Evolutionary conservation across 2,329 filamentous ascomycete genomes (phyloP), one percentile per base, ranked within the genome.

Genomic region (Colletotrichum tanaceti): DNA sequence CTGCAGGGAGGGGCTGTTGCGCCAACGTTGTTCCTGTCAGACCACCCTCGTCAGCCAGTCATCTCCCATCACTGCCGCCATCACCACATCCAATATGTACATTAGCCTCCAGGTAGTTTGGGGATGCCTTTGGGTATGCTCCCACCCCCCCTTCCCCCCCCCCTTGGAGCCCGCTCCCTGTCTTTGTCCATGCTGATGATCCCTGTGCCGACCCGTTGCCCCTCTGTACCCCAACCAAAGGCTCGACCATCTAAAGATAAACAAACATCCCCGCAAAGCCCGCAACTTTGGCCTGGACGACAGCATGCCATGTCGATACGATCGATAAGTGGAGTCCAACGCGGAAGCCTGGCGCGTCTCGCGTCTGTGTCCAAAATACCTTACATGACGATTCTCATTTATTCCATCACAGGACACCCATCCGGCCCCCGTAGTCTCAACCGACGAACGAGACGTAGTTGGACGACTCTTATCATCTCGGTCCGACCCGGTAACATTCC

Each of bases 1-100:
- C 65, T 65, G 62, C 65, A 68, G 32, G 47, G 60, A 67, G 53
- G 28, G 28, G 65, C 65, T 67, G 47, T 53, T 43, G 32, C 62
- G 55, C 55, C 65, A 68, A 65, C 61, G 62, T 60, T 49, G 62
- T 65, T 38, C 44, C 52, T 46, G 55, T 59, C 53, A 64, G 46
- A 68, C 39, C 46, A 22, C 18, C 38, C 35, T 41, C 14, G 49
- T 18, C 43, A n/a, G 35, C 32, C 61, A 20, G 43, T 63, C 61
- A 63, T 13, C 28, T 24, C 41, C 38, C 54, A 11, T 64, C 52
- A 43, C 43, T 22, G n/a, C n/a, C 43, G 38, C 28, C 43, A 47
- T 46, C 58, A 52, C 22, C 38, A 32, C 24, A n/a, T 28, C 38
- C 4, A 24, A 24, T 39, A 20, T 38, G 39, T 32, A 32, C 9